Percentiles rank a stretch among this genome's conserved stretches.
Evolutionary conservation across 2,329 filamentous ascomycete genomes (phyloP).

Genomic region (Fusarium chuoi): DNA sequence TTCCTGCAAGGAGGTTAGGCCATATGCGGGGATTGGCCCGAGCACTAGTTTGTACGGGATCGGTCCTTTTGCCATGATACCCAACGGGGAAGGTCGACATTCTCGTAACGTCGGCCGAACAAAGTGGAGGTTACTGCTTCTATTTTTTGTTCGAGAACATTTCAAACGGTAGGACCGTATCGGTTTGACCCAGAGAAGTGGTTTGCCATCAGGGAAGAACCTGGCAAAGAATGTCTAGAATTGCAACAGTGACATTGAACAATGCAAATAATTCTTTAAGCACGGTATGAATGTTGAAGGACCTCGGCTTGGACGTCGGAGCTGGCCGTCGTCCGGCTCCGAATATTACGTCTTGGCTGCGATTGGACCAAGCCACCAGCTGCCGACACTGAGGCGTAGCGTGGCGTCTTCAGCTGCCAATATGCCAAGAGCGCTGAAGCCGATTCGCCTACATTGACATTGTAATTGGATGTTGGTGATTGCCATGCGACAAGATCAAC

Average conservation of each 20-base stretch:
- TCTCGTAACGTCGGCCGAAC: slow-evolving; percentile 15
- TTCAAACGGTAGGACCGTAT: rapidly evolving
- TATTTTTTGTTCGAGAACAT: background rate
- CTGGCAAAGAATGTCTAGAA: background rate
- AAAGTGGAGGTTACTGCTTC: background rate
- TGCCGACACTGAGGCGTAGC: slow-evolving; percentile 1
- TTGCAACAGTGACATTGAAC: background rate
- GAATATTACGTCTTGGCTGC: background rate
- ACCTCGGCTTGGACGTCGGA: slow-evolving; percentile 16
- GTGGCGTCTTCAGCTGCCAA: slow-evolving; percentile 18
- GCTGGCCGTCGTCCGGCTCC: slow-evolving; percentile 25
- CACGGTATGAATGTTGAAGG: background rate
- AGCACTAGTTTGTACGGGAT: slow-evolving; percentile 18
- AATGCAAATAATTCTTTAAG: background rate
- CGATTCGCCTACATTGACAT: background rate
- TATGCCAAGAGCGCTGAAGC: background rate
- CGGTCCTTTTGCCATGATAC: slow-evolving; percentile 33
- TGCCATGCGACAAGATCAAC: background rate
- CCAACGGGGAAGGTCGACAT: slow-evolving; percentile 29
- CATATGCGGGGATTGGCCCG: slow-evolving; percentile 31
- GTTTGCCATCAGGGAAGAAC: background rate
- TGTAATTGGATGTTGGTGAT: background rate
- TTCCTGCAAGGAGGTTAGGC: slow-evolving; percentile 8
- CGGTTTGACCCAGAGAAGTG: background rate
- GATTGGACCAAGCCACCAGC: slow-evolving; percentile 10